These are phyloP conservation scores for Martensiomyces pterosporus DNA, from an alignment of 192 early-diverging fungal species.

Conservation along the genomic window DNA sequence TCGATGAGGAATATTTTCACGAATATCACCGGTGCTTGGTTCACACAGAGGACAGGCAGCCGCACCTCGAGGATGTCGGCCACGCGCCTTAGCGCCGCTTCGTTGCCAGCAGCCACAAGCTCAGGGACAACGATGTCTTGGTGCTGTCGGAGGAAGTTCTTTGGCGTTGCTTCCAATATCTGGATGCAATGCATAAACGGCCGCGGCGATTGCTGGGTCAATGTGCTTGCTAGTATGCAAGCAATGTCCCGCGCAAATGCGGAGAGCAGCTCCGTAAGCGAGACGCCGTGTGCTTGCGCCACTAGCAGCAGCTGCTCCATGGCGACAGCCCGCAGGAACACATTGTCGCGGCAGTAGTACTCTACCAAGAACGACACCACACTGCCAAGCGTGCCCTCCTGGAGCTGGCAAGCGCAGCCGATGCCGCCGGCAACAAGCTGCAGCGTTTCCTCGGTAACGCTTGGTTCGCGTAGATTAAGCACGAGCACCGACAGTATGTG, in stretches of 20 bases:
- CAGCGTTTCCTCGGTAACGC: conserved; percentile 36
- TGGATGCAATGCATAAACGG: conserved; percentile 38
- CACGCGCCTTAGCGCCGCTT: conserved; percentile 21
- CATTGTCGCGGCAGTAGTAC: conserved; percentile 34
- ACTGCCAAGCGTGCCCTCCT: conserved; percentile 19
- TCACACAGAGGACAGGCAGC: conserved; percentile 46
- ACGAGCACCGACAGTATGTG: conserved; percentile 7
- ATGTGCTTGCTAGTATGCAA: conserved; percentile 19
- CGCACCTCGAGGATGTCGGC: conserved; percentile 29
- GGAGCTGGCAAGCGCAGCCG: conserved; percentile 22
- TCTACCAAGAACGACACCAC: conserved; percentile 25
- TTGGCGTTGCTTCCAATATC: conserved; percentile 23
- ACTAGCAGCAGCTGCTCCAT: conserved; percentile 44
- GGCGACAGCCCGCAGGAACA: conserved; percentile 47
- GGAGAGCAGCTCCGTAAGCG: conserved; percentile 22
- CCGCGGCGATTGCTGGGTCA: conserved; percentile 12
- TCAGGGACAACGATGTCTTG: conserved; percentile 32
- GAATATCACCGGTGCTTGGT: conserved; percentile 43
- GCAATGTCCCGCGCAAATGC: conserved; percentile 23
- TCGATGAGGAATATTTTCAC: conserved; percentile 49
- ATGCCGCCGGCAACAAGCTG: conserved; percentile 40
- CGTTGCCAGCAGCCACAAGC: conserved; percentile 24
- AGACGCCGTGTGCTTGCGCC: conserved; percentile 20
- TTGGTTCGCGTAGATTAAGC: conserved; percentile 9
- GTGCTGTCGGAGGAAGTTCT: conserved; percentile 21